A percentile compares a stretch with the other conserved stretches of the same genome.
Evolutionary conservation across 768 basidiomycete species (phyloP).

Genomic region (Trametes cubensis): DNA sequence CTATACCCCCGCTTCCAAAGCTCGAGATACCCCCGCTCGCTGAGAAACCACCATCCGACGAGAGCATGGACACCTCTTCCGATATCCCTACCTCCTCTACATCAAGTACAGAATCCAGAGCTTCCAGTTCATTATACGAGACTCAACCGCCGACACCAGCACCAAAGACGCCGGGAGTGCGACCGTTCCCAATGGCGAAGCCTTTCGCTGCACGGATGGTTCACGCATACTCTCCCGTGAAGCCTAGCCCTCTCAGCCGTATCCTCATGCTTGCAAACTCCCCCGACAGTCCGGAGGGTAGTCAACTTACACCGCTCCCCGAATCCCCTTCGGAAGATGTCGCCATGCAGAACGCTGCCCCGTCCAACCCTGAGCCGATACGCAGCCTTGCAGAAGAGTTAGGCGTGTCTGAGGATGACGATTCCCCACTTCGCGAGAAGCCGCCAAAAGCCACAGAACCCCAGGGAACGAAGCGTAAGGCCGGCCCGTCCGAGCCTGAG

Average conservation of each 20-base stretch:
- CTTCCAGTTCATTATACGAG: neutral
- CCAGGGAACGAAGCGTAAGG: slow-evolving; percentile 16
- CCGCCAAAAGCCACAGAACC: slow-evolving; percentile 41
- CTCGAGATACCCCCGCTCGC: slow-evolving; percentile 24
- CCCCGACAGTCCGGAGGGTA: slow-evolving; percentile 28
- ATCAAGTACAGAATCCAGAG: neutral
- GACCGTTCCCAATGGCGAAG: slow-evolving; percentile 70
- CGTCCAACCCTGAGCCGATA: slow-evolving; percentile 16
- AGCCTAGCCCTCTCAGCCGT: slow-evolving; percentile 79
- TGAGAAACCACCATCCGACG: slow-evolving; percentile 3
- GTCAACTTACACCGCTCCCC: slow-evolving; percentile 26
- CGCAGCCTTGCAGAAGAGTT: slow-evolving; percentile 45
- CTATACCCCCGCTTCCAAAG: slow-evolving; percentile 27
- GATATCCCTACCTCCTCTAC: neutral
- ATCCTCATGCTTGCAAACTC: slow-evolving; percentile 75
- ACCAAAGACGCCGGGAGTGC: slow-evolving; percentile 38
- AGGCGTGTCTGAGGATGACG: slow-evolving; percentile 37
- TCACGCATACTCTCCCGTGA: slow-evolving; percentile 81
- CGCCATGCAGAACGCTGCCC: slow-evolving; percentile 12
- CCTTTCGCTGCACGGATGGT: slow-evolving; percentile 69
- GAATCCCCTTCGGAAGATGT: slow-evolving; percentile 25
- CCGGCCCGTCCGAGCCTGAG: neutral
- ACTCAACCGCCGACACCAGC: neutral
- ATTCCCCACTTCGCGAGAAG: slow-evolving; percentile 58
- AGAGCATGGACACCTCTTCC: slow-evolving; percentile 10